Evolutionary conservation across 129 eudicot genomes (phyloP).

Genomic region (Daucus carota): DNA sequence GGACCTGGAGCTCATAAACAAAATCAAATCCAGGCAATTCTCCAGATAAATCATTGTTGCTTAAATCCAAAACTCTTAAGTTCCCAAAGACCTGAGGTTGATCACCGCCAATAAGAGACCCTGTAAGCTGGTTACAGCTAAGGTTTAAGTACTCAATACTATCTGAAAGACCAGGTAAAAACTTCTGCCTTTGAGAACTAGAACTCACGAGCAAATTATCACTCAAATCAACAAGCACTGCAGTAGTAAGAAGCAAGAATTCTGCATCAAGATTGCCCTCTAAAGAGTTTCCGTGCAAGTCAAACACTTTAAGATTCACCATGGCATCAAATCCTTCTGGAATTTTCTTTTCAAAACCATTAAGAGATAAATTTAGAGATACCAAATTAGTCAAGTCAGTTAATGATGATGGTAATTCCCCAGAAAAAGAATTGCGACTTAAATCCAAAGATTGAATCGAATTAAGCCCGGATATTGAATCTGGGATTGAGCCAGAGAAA

Average conservation of each 20-base stretch:
- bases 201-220: slow-evolving; percentile 56
- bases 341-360: slow-evolving; percentile 47
- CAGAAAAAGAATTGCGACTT: slow-evolving; percentile 77
- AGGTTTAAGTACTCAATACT: slow-evolving; percentile 75
- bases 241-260: slow-evolving; percentile 70
- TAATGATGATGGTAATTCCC: slow-evolving; percentile 51
- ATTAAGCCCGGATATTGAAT: slow-evolving; percentile 61
- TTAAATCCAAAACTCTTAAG: slow-evolving; percentile 74
- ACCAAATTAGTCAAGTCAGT: slow-evolving; percentile 44
- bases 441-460: slow-evolving; percentile 69
- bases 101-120: slow-evolving; percentile 61
- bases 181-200: slow-evolving; percentile 31
- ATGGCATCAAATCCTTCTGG: slow-evolving; percentile 68
- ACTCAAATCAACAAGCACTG: slow-evolving; percentile 74
- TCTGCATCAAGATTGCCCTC: slow-evolving; percentile 65
- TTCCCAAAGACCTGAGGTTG: slow-evolving; percentile 61
- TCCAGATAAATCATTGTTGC: slow-evolving; percentile 76
- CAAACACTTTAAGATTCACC: slow-evolving; percentile 63
- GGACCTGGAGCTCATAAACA: slow-evolving; percentile 80
- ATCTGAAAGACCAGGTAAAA: slow-evolving; percentile 63
- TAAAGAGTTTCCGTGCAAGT: slow-evolving; percentile 80
- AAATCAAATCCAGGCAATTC: slow-evolving; percentile 87
- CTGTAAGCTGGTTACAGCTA: slow-evolving; percentile 67
- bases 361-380: slow-evolving; percentile 64
- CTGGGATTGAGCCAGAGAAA: slow-evolving; percentile 71